Conservation (phyloP, 495 filamentous ascomycete species). For the Bryoglossum gracile region DNA sequence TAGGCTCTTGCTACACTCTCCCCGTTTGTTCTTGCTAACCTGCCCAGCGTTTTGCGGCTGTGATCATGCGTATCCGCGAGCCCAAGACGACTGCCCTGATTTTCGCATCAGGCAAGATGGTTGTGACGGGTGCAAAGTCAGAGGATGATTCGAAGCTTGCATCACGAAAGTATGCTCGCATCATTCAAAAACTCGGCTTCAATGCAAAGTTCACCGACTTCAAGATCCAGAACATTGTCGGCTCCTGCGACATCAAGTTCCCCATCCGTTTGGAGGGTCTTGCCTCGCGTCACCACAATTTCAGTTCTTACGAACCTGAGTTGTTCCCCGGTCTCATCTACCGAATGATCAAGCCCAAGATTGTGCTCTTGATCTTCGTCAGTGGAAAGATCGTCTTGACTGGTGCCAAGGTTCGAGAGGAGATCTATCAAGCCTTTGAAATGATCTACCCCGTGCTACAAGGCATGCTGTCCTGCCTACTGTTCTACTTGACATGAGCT, state of each 20-base stretch:
- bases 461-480: constrained; percentile 43
- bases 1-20: constrained; percentile 25
- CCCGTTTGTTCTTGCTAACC: constrained; percentile 21
- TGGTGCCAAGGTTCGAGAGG: constrained; percentile 95
- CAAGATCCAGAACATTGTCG: constrained; percentile 99
- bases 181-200: constrained; percentile 99
- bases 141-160: constrained; percentile 97
- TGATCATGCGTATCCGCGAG: constrained; percentile 99
- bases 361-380: constrained; percentile 97
- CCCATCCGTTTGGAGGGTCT: constrained; percentile 95
- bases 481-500: constrained; percentile 20
- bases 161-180: constrained; percentile 95
- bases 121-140: constrained; percentile 96
- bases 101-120: constrained; percentile 99
- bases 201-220: constrained; percentile 99
- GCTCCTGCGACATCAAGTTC: constrained; percentile 98
- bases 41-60: constrained; percentile 92
- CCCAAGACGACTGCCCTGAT: constrained; percentile 97
- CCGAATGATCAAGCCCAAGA: constrained; percentile 99
- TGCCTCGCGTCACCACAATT: constrained; percentile 94
- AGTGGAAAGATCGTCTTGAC: constrained; percentile 98
- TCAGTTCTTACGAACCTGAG: constrained; percentile 98
- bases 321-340: constrained; percentile 99
- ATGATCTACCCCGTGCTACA: constrained; percentile 98
- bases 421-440: constrained; percentile 98